phyloP scores from a whole-genome alignment of 2,329 filamentous ascomycete genomes.

The Gaeumannomyces tritici region DNA sequence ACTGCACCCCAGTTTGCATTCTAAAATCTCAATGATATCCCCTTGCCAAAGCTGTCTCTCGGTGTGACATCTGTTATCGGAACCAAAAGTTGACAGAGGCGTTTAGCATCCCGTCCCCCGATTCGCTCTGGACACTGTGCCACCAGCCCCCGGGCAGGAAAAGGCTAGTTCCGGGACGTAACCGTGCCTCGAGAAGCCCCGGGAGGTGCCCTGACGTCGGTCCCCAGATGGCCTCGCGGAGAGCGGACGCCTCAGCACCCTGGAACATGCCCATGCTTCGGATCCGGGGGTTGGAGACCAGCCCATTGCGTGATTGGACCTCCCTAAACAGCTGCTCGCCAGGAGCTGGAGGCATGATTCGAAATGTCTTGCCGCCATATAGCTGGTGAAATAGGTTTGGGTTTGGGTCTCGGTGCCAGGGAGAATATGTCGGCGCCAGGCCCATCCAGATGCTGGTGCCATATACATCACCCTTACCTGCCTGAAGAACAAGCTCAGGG shows the following conservation, averaged over 20 bases:
- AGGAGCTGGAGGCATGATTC: conserved; percentile 55
- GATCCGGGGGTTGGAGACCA: conserved; percentile 37
- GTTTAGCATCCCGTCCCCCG: conserved; percentile 22
- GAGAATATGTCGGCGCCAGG: conserved; percentile 76
- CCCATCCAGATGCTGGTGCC: conserved; percentile 83
- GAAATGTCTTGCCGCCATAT: conserved; percentile 59
- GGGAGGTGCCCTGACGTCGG: conserved; percentile 13
- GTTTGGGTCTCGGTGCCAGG: conserved; percentile 87
- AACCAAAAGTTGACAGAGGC: conserved; percentile 71
- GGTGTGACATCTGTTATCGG: conserved; percentile 33
- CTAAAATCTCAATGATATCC: background rate
- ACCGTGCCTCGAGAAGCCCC: conserved; percentile 37
- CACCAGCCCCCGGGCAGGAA: conserved; percentile 82
- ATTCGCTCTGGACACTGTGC: conserved; percentile 64
- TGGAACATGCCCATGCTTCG: conserved; percentile 88
- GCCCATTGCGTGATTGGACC: conserved; percentile 31
- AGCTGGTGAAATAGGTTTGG: conserved; percentile 88
- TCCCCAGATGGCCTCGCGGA: conserved; percentile 66
- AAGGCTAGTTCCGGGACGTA: conserved; percentile 59
- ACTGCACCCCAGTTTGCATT: background rate
- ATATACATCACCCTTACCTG: conserved; percentile 78
- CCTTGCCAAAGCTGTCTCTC: too few species aligned
- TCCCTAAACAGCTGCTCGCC: conserved; percentile 56
- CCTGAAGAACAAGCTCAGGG: conserved; percentile 50
- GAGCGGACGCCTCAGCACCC: conserved; percentile 54